Evolutionary conservation across 495 filamentous ascomycete genomes (phyloP).

Genomic region (Bacidia gigantensis): DNA sequence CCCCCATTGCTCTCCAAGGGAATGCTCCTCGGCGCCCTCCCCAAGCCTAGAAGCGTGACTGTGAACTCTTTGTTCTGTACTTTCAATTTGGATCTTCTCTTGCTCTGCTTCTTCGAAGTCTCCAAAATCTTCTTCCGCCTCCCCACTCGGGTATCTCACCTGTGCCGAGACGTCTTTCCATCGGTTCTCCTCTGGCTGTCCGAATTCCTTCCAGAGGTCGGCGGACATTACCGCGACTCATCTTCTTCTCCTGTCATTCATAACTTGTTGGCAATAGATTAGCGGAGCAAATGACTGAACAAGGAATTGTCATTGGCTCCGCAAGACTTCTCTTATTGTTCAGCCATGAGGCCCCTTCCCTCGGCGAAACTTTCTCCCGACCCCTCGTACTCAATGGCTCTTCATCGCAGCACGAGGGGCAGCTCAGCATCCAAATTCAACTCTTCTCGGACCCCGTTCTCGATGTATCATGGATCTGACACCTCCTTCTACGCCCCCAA

Average conservation of each 20-base stretch:
- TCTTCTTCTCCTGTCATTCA: neutral
- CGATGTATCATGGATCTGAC: neutral
- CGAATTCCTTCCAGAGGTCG: conserved; percentile 62
- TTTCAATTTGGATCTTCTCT: neutral
- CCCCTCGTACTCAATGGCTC: too few species aligned
- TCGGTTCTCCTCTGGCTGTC: conserved; percentile 14
- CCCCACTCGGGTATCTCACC: conserved; percentile 33
- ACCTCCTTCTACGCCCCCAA: conserved; percentile 9
- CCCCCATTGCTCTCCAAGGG: conserved; percentile 41
- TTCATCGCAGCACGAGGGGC: too few species aligned
- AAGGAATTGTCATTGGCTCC: too few species aligned
- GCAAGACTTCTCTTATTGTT: too few species aligned
- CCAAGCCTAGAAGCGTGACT: too few species aligned
- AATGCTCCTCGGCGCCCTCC: too few species aligned
- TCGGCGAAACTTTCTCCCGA: too few species aligned
- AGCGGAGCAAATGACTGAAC: neutral
- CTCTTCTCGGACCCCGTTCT: too few species aligned
- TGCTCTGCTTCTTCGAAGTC: conserved; percentile 51
- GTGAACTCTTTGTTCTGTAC: neutral
- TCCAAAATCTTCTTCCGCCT: conserved; percentile 54
- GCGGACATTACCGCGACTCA: conserved; percentile 44
- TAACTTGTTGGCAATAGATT: neutral
- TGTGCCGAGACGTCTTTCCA: neutral
- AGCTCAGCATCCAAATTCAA: too few species aligned
- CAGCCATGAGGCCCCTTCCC: too few species aligned